Conservation (phyloP, 2,329 filamentous ascomycete genomes). For the Ophiognomonia clavigignenti-juglandacearum region DNA sequence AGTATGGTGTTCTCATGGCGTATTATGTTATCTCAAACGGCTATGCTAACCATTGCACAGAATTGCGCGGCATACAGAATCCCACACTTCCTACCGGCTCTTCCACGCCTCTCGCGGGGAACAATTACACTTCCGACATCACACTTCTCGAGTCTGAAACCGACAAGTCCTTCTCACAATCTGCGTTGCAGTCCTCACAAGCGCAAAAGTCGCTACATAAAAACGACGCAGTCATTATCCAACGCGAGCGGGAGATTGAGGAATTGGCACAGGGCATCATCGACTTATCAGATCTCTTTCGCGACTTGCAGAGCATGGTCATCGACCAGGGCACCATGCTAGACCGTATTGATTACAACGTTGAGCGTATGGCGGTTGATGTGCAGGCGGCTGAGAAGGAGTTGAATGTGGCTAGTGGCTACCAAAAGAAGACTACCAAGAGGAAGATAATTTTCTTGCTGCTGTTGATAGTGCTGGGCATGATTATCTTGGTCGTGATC, state of each 20-base stretch:
- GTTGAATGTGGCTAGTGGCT: slow-evolving; percentile 79
- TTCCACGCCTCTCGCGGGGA: slow-evolving; percentile 41
- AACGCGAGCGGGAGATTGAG: slow-evolving; percentile 94
- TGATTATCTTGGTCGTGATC: slow-evolving; percentile 78
- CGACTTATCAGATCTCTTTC: slow-evolving; percentile 92
- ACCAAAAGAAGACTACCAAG: slow-evolving; percentile 84
- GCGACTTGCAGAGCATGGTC: slow-evolving; percentile 92
- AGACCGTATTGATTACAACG: slow-evolving; percentile 96
- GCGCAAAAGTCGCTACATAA: slow-evolving; percentile 63
- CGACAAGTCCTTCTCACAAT: slow-evolving; percentile 87
- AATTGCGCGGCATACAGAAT: slow-evolving; percentile 69
- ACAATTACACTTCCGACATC: slow-evolving; percentile 66
- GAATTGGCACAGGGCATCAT: slow-evolving; percentile 98
- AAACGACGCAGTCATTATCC: slow-evolving; percentile 80
- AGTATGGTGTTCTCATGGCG: slow-evolving; percentile 48
- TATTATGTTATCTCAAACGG: neutral
- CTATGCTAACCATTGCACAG: slow-evolving; percentile 37
- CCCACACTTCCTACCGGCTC: slow-evolving; percentile 45
- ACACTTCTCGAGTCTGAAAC: slow-evolving; percentile 90
- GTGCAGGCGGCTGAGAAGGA: slow-evolving; percentile 93
- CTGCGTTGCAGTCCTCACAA: slow-evolving; percentile 74
- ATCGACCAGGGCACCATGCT: slow-evolving; percentile 88
- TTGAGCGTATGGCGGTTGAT: slow-evolving; percentile 89
- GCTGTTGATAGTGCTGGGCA: slow-evolving; percentile 73
- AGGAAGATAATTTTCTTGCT: slow-evolving; percentile 90